Evolutionary conservation across 2,329 filamentous ascomycete species (phyloP).

Genomic region (Epicoccum nigrum): DNA sequence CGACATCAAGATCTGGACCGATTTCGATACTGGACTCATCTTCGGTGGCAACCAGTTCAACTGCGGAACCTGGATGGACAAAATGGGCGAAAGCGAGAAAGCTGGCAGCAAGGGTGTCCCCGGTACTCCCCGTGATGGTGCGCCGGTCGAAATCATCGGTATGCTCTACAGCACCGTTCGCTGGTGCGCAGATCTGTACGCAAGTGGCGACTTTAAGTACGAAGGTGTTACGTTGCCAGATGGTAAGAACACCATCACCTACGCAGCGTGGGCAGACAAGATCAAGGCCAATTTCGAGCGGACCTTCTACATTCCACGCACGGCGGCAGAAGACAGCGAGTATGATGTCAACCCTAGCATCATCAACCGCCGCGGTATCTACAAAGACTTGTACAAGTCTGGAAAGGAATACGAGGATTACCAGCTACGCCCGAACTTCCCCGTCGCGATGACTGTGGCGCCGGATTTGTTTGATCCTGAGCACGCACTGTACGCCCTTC

Average conservation of each 20-base stretch:
- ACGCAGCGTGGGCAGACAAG: conserved; percentile 77
- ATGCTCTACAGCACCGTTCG: conserved; percentile 86
- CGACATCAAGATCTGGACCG: conserved; percentile 86
- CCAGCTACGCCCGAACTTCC: conserved; percentile 91
- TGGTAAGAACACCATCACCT: conserved; percentile 66
- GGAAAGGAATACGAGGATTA: conserved; percentile 98
- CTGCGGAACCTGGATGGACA: conserved; percentile 99
- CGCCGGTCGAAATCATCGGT: conserved; percentile 93
- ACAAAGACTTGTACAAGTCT: conserved; percentile 94
- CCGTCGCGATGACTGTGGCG: conserved; percentile 93
- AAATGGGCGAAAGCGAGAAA: conserved; percentile 97
- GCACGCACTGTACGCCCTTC: conserved; percentile 80
- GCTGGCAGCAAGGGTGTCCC: conserved; percentile 92
- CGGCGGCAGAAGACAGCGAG: conserved; percentile 70
- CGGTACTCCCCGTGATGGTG: conserved; percentile 94
- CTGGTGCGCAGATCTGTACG: conserved; percentile 75
- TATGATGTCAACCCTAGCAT: conserved; percentile 82
- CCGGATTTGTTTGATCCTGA: conserved; percentile 81
- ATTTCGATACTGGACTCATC: conserved; percentile 89
- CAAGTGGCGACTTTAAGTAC: conserved; percentile 73
- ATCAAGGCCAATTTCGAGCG: conserved; percentile 89
- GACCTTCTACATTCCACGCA: conserved; percentile 83
- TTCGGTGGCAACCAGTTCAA: conserved; percentile 94
- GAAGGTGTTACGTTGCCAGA: conserved; percentile 72
- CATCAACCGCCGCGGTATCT: conserved; percentile 91